Base-by-base conservation (phyloP, 768 basidiomycete genomes). In the Pisolithus sp. region DNA sequence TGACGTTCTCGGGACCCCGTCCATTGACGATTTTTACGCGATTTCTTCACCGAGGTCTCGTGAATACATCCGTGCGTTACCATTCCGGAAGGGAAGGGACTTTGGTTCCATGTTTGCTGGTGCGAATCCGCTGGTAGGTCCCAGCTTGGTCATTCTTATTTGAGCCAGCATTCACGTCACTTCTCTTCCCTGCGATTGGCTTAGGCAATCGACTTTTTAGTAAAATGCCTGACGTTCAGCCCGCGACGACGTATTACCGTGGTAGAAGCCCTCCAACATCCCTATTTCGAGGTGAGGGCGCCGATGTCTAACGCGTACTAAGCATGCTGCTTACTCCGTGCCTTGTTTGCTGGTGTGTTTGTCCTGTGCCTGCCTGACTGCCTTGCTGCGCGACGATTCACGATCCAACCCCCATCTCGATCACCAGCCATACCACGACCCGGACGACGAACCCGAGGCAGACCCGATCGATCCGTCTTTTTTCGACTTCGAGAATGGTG, bases 21-120 rank as follows among this genome's bases (percentile, higher is more conserved):
- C 86, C 8, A 82, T 96, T 62, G 94, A 96, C 60, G 93, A 96
- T 62, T 95, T 96, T 66, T 91, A 95, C 57, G 91, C 90, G 6
- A 95, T 95, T 62, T 89, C 84, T 18, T 87, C 89, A 4, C 73
- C 78, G 7, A 68, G 87, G 42, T 83, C 88, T 48, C 78, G 92
- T 48, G 92, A 93, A 63, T 93, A 93, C 60, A 86, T 94, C 52
- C 84, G 93, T 2, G 88, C 92, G 0, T 73, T 95, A 15, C 91
- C 91, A 0, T 93, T 95, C 70, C 75, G 90, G 46, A 89, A 85
- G 72, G 85, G 85, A 62, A 83, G 78, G 62, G 78, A 81, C 42
- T 87, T 95, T 57, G 65, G 71, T 38, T 66, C 74, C 20, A 72
- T 93, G 48, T 93, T 89, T 62, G 84, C 85, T 0, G 82, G 81